Conservation (phyloP, 148 eudicot genomes). For the Chenopodium album region DNA sequence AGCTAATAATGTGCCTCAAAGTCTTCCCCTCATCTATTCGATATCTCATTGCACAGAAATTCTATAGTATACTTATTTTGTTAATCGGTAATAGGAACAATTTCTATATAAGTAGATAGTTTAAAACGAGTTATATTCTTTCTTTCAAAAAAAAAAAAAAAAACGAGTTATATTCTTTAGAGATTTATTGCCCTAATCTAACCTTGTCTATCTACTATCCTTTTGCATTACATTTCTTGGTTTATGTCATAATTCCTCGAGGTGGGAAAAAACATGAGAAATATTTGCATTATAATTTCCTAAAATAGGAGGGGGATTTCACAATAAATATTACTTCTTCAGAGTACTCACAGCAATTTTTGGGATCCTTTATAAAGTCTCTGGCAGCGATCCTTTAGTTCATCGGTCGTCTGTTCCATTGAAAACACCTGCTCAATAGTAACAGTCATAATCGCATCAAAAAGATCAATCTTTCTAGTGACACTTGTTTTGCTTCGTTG, state of each 20-base stretch:
- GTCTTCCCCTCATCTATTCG: background rate
- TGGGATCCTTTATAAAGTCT: constrained; percentile 73
- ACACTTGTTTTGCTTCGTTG: background rate
- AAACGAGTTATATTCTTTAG: background rate
- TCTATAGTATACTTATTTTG: background rate
- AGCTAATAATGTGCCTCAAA: background rate
- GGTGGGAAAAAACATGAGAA: background rate
- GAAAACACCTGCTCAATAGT: constrained; percentile 39
- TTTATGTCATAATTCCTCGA: background rate
- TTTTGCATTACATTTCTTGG: background rate
- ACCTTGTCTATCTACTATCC: background rate
- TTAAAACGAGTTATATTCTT: background rate
- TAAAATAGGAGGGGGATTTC: background rate
- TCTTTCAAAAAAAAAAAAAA: no score
- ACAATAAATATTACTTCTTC: background rate
- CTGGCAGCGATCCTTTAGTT: constrained; percentile 83
- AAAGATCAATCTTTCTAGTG: background rate
- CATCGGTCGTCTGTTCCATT: constrained; percentile 69
- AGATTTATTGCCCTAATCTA: background rate
- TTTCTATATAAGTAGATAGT: background rate
- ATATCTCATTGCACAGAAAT: background rate
- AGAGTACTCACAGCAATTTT: constrained; percentile 57
- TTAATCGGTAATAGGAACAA: background rate
- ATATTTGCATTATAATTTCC: background rate
- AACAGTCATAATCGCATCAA: background rate